A percentile compares a stretch with the other conserved stretches of the same genome.
Conservation (phyloP, 805 yeast species). For the Yamadazyma sp. region DNA sequence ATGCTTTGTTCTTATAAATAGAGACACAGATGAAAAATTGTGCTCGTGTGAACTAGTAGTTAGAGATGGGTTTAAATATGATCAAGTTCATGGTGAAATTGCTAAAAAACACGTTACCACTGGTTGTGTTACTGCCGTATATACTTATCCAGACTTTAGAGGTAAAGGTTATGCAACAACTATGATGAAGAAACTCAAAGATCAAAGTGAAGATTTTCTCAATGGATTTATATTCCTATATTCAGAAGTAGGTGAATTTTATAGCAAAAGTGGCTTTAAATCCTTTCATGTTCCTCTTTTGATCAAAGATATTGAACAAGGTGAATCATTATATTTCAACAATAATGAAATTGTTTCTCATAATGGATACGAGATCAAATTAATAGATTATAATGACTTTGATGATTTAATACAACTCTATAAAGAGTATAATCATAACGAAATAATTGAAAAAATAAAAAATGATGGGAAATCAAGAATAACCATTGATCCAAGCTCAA, state of each 20-base stretch:
- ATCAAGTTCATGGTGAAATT: constrained; percentile 8
- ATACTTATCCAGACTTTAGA: constrained; percentile 33
- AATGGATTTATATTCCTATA: constrained; percentile 38
- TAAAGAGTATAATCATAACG: constrained; percentile 16
- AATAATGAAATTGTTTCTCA: neutral
- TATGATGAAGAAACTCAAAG: constrained; percentile 36
- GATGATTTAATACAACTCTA: constrained; percentile 20
- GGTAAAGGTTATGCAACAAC: constrained; percentile 36
- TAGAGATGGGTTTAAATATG: constrained; percentile 27
- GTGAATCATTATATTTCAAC: constrained; percentile 1
- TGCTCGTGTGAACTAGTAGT: constrained; percentile 35
- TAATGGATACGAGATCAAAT: neutral
- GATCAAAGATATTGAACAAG: neutral
- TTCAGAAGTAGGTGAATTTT: constrained; percentile 45
- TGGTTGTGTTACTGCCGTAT: constrained; percentile 44
- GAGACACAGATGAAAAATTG: constrained; percentile 17
- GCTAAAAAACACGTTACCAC: constrained; percentile 9
- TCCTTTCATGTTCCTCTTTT: constrained; percentile 35
- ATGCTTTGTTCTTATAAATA: constrained; percentile 24
- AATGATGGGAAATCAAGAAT: constrained; percentile 30
- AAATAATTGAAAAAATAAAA: constrained; percentile 17
- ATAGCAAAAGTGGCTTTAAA: constrained; percentile 34
- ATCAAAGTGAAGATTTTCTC: constrained; percentile 23
- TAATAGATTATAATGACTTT: constrained; percentile 26
- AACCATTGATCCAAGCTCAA: constrained; percentile 23